Evolutionary conservation across 2,329 filamentous ascomycete genomes (phyloP).

Genomic region (Colletotrichum sp.): DNA sequence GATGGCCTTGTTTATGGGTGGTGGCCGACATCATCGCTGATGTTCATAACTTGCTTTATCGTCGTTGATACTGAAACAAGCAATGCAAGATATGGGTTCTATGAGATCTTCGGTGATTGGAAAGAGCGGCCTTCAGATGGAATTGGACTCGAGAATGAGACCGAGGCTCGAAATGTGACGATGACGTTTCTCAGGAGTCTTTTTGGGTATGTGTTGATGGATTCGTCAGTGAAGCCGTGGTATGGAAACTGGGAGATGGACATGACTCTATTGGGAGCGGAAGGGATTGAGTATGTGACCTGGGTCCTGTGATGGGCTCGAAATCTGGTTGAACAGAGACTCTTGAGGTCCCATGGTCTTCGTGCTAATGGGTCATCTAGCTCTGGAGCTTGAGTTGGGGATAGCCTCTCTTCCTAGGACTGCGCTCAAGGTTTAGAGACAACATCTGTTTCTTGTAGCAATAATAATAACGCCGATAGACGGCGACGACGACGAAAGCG

Average conservation of each 20-base stretch:
- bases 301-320: background rate
- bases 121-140: accelerated
- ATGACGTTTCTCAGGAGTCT: background rate
- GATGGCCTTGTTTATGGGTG: background rate
- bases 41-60: background rate
- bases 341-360: background rate
- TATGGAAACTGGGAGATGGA: accelerated
- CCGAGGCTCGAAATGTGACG: background rate
- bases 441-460: too few relatives aligned
- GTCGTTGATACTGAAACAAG: accelerated
- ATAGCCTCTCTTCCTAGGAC: background rate
- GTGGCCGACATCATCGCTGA: background rate
- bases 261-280: background rate
- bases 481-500: too few relatives aligned
- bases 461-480: too few relatives aligned
- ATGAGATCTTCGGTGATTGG: background rate
- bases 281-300: accelerated
- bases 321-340: background rate
- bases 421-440: too few relatives aligned
- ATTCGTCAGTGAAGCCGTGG: background rate
- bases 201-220: accelerated
- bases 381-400: background rate
- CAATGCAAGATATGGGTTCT: background rate
- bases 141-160: background rate
- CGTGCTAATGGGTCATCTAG: background rate